phyloP scores from a whole-genome alignment of 108 stramenopile species.

The Nitzschia palea region DNA sequence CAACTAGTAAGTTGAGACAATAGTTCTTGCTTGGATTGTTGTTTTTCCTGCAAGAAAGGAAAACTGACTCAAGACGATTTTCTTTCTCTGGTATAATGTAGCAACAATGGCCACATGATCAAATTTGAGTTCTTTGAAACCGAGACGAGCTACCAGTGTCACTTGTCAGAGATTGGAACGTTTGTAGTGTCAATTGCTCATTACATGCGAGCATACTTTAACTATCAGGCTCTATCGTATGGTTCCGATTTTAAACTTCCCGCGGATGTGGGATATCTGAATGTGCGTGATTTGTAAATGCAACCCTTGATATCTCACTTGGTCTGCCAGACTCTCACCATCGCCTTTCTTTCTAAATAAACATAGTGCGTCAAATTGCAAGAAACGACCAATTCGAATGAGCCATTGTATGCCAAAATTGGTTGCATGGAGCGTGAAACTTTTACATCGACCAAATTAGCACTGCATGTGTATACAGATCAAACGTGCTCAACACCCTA shows the following conservation, averaged over 20 bases:
- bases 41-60: neutral
- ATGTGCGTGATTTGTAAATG: conserved; percentile 42
- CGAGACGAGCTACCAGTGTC: conserved; percentile 69
- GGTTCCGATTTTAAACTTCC: conserved; percentile 78
- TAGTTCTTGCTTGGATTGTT: neutral
- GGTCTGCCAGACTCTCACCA: no score
- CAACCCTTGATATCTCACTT: no score
- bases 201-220: conserved; percentile 89
- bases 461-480: conserved; percentile 81
- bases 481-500: conserved; percentile 58
- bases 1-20: conserved; percentile 76
- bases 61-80: neutral
- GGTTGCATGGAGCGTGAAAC: conserved; percentile 84
- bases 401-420: conserved; percentile 80
- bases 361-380: conserved; percentile 65
- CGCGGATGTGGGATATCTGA: conserved; percentile 76
- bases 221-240: conserved; percentile 70
- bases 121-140: conserved; percentile 82
- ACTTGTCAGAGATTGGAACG: conserved; percentile 72
- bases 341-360: no score
- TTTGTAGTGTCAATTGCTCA: conserved; percentile 89
- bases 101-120: conserved; percentile 90
- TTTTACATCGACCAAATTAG: conserved; percentile 77
- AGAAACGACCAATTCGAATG: conserved; percentile 44
- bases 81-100: conserved; percentile 27